phyloP scores from a whole-genome alignment of 2,329 filamentous ascomycete species.

The Pseudogymnoascus sp. region DNA sequence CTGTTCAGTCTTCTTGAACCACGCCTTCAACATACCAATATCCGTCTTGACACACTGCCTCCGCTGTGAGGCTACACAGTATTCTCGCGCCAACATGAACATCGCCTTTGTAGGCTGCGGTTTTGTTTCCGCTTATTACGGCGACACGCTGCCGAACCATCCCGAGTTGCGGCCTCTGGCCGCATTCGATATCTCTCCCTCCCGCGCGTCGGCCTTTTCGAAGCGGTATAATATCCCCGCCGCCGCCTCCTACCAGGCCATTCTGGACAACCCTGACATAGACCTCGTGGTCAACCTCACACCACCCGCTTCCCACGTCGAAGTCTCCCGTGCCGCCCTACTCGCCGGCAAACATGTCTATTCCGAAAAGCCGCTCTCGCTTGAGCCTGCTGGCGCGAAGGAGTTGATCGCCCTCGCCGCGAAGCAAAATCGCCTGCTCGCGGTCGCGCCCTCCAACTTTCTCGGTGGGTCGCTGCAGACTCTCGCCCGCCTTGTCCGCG shows the following conservation, averaged over 20 bases:
- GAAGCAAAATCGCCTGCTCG: not conserved
- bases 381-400: not conserved
- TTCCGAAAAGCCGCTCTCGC: not conserved
- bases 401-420: not conserved
- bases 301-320: not conserved
- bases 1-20: not conserved
- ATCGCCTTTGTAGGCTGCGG: not conserved
- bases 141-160: not conserved
- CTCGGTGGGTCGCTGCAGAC: not conserved
- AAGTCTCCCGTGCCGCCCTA: not conserved
- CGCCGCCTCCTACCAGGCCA: not conserved
- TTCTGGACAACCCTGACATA: not conserved
- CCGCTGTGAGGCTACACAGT: not conserved
- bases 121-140: not conserved
- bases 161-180: not conserved
- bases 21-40: not conserved
- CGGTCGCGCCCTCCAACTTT: not conserved
- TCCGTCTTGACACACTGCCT: not conserved
- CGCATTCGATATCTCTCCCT: not conserved
- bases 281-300: not conserved
- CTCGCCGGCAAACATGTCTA: not conserved
- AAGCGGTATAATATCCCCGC: not conserved
- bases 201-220: not conserved
- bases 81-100: not conserved
- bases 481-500: not conserved